Evolutionary conservation across 2,329 filamentous ascomycete genomes (phyloP).

Genomic region (Huntiella decipiens): DNA sequence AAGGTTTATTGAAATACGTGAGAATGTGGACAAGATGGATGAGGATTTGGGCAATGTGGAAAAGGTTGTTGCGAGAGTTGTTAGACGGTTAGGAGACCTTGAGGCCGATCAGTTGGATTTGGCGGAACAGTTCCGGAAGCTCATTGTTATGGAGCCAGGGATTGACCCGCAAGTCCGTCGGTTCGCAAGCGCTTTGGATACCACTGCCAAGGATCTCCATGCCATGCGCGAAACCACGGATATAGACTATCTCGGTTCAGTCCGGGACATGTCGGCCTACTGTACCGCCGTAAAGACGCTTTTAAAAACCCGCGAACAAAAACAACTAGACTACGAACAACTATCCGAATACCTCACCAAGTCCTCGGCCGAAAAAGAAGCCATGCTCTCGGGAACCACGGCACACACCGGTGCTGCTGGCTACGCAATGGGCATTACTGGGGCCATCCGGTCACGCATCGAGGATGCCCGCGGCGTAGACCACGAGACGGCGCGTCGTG

Average conservation of each 20-base stretch:
- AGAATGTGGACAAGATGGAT: conserved; percentile 82
- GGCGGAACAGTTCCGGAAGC: conserved; percentile 84
- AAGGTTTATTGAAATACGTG: conserved; percentile 82
- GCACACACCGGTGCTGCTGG: conserved; percentile 20
- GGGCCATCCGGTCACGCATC: conserved; percentile 82
- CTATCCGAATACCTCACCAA: conserved; percentile 91
- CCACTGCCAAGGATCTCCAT: conserved; percentile 60
- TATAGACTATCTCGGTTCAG: conserved; percentile 79
- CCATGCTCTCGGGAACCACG: conserved; percentile 43
- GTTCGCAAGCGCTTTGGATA: conserved; percentile 72
- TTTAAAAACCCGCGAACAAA: conserved; percentile 85
- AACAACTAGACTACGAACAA: conserved; percentile 93
- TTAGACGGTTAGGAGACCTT: conserved; percentile 69
- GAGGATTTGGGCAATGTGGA: conserved; percentile 86
- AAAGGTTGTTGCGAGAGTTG: conserved; percentile 85
- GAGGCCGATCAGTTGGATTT: conserved; percentile 79
- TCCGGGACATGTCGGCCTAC: conserved; percentile 93
- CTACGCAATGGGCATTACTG: conserved; percentile 36
- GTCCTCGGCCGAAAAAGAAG: conserved; percentile 69
- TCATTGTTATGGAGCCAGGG: conserved; percentile 73
- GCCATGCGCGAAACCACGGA: conserved; percentile 80
- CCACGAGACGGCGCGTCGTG: conserved; percentile 68
- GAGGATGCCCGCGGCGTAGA: conserved; percentile 94
- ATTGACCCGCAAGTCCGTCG: conserved; percentile 66
- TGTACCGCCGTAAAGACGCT: conserved; percentile 71